phyloP scores from a whole-genome alignment of 2,329 filamentous ascomycete species.

The Mollisia scopiformis region DNA sequence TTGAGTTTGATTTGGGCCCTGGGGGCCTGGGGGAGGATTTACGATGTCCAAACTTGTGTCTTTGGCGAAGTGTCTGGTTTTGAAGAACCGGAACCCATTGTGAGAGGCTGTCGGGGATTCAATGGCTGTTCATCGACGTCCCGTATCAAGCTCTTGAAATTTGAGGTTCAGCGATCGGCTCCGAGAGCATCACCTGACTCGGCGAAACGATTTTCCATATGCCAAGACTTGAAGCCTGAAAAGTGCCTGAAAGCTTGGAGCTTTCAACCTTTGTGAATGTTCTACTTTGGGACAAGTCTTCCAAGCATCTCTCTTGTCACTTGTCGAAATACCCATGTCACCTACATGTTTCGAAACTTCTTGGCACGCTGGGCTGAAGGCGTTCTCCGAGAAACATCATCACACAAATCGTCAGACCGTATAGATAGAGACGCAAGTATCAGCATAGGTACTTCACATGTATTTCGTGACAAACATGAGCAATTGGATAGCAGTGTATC shows the following conservation, averaged over 20 bases:
- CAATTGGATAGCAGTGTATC: not conserved
- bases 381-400: constrained; percentile 1
- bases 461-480: not conserved
- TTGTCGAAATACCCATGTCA: not conserved
- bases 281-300: not conserved
- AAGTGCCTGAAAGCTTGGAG: not conserved
- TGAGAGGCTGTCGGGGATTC: constrained; percentile 18
- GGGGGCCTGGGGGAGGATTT: too few species aligned
- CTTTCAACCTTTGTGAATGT: not conserved
- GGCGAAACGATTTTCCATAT: not conserved
- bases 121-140: constrained; percentile 14
- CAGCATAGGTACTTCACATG: constrained; percentile 1
- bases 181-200: not conserved
- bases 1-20: not conserved
- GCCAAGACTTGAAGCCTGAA: not conserved
- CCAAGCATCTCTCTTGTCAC: not conserved
- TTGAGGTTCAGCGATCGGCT: constrained; percentile 18
- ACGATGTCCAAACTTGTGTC: constrained; percentile 36
- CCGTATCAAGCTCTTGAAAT: constrained; percentile 13
- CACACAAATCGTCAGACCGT: not conserved
- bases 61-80: constrained; percentile 32
- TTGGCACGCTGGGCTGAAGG: not conserved
- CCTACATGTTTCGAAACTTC: constrained; percentile 9
- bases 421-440: not conserved
- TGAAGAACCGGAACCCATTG: constrained; percentile 36